Percentiles rank a stretch among this genome's conserved stretches.
Evolutionary conservation across 495 filamentous ascomycete genomes (phyloP).

Genomic region (Xylaria longipes): DNA sequence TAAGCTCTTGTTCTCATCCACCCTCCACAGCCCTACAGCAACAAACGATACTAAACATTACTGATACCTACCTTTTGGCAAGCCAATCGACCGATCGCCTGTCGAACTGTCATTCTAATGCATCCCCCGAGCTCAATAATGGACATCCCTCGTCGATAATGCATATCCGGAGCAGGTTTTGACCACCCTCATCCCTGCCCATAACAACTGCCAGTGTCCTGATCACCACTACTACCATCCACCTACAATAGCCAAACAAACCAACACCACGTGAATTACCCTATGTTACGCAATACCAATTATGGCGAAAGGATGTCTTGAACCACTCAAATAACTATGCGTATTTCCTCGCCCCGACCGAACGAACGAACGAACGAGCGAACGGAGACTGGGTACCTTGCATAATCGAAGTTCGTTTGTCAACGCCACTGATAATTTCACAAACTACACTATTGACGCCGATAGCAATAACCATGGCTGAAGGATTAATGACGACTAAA

Average conservation of each 20-base stretch:
- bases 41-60: not conserved
- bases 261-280: not conserved
- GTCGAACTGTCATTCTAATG: not conserved
- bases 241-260: not conserved
- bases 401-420: conserved; percentile 14
- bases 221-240: not conserved
- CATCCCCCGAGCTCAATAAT: not conserved
- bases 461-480: not conserved
- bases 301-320: not conserved
- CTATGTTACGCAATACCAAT: not conserved
- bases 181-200: not conserved
- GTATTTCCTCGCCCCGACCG: not conserved
- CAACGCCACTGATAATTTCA: conserved; percentile 17
- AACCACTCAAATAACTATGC: not conserved
- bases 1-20: not conserved
- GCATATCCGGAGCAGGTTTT: not conserved
- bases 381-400: not conserved
- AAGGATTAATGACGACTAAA: not conserved
- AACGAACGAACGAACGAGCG: conserved; percentile 1
- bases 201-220: conserved; percentile 2
- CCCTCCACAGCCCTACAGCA: not conserved
- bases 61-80: not conserved
- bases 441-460: conserved; percentile 9
- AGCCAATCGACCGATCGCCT: not conserved
- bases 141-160: not conserved